phyloP scores from a whole-genome alignment of 768 basidiomycete species.

The Pholiota conissans region DNA sequence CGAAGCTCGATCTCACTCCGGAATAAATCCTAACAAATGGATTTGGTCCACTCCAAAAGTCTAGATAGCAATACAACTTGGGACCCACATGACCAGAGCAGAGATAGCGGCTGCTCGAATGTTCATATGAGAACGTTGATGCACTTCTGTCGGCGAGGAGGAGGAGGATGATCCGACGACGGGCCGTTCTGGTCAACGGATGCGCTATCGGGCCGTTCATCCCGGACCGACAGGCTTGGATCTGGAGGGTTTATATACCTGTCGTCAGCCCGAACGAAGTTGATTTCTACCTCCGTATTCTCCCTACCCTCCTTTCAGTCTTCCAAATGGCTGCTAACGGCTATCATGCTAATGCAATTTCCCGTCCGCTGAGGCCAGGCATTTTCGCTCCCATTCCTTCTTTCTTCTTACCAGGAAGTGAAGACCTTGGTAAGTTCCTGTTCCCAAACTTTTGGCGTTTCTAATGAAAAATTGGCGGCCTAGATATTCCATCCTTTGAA shows the following conservation, averaged over 20 bases:
- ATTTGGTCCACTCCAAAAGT: not conserved
- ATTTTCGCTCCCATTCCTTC: conserved; percentile 86
- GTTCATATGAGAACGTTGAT: conserved; percentile 1
- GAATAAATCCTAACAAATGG: not conserved
- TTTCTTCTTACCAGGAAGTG: conserved; percentile 74
- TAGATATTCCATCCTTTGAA: conserved; percentile 69
- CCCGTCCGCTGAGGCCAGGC: conserved; percentile 68
- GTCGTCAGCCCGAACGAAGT: conserved; percentile 1
- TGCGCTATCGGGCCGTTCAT: conserved; percentile 22
- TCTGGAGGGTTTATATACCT: conserved; percentile 16
- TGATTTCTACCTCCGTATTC: conserved; percentile 10
- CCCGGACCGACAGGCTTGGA: conserved; percentile 22
- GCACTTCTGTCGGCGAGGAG: conserved; percentile 11
- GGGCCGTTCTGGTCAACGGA: conserved; percentile 23
- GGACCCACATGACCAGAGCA: conserved; percentile 13
- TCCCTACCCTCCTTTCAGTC: conserved; percentile 13
- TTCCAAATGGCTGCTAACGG: conserved; percentile 44
- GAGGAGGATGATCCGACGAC: conserved; percentile 21
- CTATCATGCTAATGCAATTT: conserved; percentile 30
- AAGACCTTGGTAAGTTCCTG: conserved; percentile 73
- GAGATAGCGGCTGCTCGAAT: conserved; percentile 6
- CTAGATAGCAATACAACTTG: not conserved
- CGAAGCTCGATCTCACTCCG: not conserved
- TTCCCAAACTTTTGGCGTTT: not conserved
- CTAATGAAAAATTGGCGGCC: conserved; percentile 1